These are phyloP conservation scores for Didymella glomerata DNA, from an alignment of 2,329 filamentous ascomycete genomes.

Conservation along the genomic window DNA sequence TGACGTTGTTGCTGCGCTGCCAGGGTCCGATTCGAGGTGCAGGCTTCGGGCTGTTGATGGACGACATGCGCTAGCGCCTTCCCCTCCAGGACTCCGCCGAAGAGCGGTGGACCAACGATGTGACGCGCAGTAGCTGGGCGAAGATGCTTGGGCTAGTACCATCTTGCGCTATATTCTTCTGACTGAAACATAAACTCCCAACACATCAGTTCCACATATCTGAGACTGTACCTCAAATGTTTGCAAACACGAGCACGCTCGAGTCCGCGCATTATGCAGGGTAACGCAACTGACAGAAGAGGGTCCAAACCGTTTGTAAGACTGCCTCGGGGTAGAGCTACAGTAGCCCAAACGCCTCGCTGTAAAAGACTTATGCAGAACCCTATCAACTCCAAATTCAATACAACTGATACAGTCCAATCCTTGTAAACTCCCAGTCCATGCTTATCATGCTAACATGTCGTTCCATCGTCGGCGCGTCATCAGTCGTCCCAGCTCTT, in stretches of 20 bases:
- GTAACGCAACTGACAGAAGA: neutral
- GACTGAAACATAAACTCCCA: neutral
- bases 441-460: constrained; percentile 27
- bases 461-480: constrained; percentile 5
- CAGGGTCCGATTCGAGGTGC: constrained; percentile 28
- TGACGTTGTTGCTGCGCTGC: constrained; percentile 22
- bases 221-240: neutral
- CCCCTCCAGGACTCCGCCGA: constrained; percentile 22
- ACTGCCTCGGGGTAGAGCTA: constrained; percentile 25
- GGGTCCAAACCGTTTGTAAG: constrained; percentile 6
- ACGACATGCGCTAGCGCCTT: constrained; percentile 35
- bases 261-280: neutral
- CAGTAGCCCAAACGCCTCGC: constrained; percentile 38
- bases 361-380: constrained; percentile 28
- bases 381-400: constrained; percentile 22
- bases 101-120: constrained; percentile 18
- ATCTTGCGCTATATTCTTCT: neutral
- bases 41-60: constrained; percentile 29
- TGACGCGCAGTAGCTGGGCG: constrained; percentile 27
- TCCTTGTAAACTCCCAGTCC: constrained; percentile 32
- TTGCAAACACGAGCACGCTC: neutral
- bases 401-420: constrained; percentile 23
- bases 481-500: constrained; percentile 95
- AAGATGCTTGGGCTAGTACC: constrained; percentile 16
- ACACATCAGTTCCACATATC: neutral